A percentile compares a stretch with the other conserved stretches of the same genome.
phyloP scores from a whole-genome alignment of 441 rosid genomes.

The Biscutella auriculata region DNA sequence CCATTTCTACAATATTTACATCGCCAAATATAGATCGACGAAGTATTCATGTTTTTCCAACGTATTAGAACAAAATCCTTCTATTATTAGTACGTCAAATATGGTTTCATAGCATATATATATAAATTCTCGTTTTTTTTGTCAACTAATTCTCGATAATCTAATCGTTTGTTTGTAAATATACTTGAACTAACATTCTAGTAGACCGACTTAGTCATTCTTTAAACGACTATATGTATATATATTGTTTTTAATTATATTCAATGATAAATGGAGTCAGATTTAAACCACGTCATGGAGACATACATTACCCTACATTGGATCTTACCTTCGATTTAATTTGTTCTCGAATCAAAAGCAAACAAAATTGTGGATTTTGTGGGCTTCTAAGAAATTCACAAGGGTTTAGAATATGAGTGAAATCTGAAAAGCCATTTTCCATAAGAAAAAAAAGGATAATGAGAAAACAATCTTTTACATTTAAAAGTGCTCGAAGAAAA shows the following conservation, averaged over 20 bases:
- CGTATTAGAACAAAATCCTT: too few relatives aligned
- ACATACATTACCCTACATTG: constrained; percentile 19
- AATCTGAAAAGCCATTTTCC: constrained; percentile 17
- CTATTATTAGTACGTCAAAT: too few relatives aligned
- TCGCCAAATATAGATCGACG: not conserved
- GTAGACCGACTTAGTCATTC: not conserved
- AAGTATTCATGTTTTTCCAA: too few relatives aligned
- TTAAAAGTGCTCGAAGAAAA: constrained; percentile 9
- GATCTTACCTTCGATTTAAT: not conserved
- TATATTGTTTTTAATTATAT: too few relatives aligned
- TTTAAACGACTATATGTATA: not conserved
- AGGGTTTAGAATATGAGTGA: constrained; percentile 8
- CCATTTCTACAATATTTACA: not conserved
- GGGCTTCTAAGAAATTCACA: constrained; percentile 7
- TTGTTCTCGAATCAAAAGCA: constrained; percentile 11
- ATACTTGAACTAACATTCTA: not conserved
- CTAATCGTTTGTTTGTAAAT: not conserved
- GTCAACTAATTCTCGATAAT: not conserved
- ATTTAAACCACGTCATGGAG: constrained; percentile 7
- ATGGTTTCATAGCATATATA: not conserved
- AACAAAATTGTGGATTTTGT: constrained; percentile 13
- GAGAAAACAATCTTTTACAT: constrained; percentile 9
- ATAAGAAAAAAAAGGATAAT: not conserved
- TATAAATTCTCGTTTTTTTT: not conserved
- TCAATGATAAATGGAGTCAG: not conserved